Base-by-base conservation (phyloP, 345 rosid species). In the Lumnitzera littorea region DNA sequence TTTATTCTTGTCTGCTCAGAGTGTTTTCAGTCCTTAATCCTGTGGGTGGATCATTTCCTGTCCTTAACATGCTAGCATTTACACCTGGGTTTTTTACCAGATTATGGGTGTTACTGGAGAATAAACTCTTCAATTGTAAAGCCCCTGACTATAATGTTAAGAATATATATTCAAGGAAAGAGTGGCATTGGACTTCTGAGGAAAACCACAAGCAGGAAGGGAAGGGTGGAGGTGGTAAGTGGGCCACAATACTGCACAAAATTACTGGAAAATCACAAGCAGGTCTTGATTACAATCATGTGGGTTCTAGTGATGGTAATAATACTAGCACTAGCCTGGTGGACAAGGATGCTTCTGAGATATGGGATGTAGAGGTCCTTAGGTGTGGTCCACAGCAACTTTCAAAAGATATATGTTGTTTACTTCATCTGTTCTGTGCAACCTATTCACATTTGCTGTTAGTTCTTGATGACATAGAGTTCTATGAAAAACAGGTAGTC, bases 391-490 rank as follows among this genome's bases (percentile, higher is more conserved):
- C 91, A 67, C 81, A 67, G 62, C 84, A 85, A 51, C 70, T 87
- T 62, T 77, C 96, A 60, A 89, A 82, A 74, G 91, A 92, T 48
- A 60, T 77, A 65, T 71, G 81, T 53, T 89, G 83, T 68, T 74
- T 89, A 59, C 95, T 92, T 76, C 91, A 87, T 84, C 75, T 89
- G 63, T 92, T 89, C 76, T 89, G 90, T 77, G 90, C 94, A 25
- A 67, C 85, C 65, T 92, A 92, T 74, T 85, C 96, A 2, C 98
- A 92, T 74, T 72, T 92, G 74, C 87, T 92, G 50, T 76, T 92
- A 67, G 91, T 92, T 70, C 98, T 92, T 69, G 98, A 92, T 82
- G 98, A 92, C 88, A 81, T 89, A 63, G 96, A 92, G 71, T 92
- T 92, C 75, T 92, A 89, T 69, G 97, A 92, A 78, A 89, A 82